These are phyloP conservation scores for Globisporangium okanoganense DNA, from an alignment of 352 stramenopile genomes.

Conservation along the genomic window DNA sequence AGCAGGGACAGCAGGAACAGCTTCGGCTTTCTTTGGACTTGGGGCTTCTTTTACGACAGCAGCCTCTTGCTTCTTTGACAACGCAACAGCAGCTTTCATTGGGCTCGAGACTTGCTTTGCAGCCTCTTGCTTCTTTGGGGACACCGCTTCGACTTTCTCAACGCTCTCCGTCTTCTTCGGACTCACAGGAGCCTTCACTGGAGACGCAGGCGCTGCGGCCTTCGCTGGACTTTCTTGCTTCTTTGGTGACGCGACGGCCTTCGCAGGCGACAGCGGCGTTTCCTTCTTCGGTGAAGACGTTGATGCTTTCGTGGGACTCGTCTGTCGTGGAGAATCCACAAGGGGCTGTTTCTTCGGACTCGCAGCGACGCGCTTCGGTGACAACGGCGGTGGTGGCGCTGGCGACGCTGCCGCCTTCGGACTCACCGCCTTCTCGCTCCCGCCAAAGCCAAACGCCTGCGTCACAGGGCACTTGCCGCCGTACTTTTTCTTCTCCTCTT, in stretches of 20 bases:
- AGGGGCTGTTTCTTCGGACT: conserved; percentile 10
- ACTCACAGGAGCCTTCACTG: neutral
- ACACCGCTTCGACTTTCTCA: conserved; percentile 1
- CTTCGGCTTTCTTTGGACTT: conserved; percentile 7
- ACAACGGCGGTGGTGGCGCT: neutral
- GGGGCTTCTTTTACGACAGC: conserved; percentile 13
- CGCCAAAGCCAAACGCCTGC: conserved; percentile 22
- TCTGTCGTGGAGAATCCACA: neutral
- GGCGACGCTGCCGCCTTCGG: conserved; percentile 16
- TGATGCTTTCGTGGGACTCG: conserved; percentile 2
- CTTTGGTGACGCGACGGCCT: conserved; percentile 21
- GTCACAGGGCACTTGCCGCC: conserved; percentile 40
- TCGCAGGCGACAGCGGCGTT: conserved; percentile 5
- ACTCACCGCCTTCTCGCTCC: neutral
- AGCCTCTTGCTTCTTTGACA: conserved; percentile 9
- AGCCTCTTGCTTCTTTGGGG: conserved; percentile 10
- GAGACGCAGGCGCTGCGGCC: neutral
- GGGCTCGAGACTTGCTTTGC: conserved; percentile 16
- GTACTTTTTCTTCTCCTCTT: conserved; percentile 30
- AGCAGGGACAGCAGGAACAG: neutral
- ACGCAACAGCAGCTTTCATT: neutral
- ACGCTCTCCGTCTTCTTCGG: conserved; percentile 14
- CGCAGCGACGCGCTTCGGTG: neutral
- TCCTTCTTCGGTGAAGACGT: conserved; percentile 15
- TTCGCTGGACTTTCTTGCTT: conserved; percentile 18